These are phyloP conservation scores for Monosporascus sp. DNA, from an alignment of 2,329 filamentous ascomycete genomes.

Conservation along the genomic window DNA sequence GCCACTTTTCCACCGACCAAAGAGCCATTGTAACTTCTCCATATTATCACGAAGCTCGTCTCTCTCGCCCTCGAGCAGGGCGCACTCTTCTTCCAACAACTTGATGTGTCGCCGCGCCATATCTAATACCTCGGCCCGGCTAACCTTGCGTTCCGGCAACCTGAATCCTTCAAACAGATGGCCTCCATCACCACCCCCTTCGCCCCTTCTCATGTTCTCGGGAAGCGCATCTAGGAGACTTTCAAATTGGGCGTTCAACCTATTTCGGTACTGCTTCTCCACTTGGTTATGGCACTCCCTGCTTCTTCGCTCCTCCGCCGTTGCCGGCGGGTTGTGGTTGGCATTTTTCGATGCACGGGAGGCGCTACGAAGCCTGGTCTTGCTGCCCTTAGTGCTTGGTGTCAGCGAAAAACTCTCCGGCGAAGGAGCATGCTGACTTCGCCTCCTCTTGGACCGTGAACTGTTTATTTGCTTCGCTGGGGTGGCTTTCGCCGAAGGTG, in stretches of 20 bases:
- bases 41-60: conserved; percentile 28
- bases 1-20: conserved; percentile 19
- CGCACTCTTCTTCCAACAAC: conserved; percentile 33
- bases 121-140: conserved; percentile 42
- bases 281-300: conserved; percentile 40
- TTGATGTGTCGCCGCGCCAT: conserved; percentile 38
- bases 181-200: conserved; percentile 9
- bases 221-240: conserved; percentile 36
- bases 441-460: not conserved
- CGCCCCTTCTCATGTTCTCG: conserved; percentile 25
- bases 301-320: conserved; percentile 27
- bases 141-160: conserved; percentile 25
- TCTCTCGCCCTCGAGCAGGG: conserved; percentile 31
- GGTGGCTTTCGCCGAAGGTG: not conserved
- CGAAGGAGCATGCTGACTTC: conserved; percentile 10
- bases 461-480: not conserved
- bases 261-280: conserved; percentile 44
- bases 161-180: conserved; percentile 16
- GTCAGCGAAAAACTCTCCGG: conserved; percentile 14
- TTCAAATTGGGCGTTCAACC: conserved; percentile 42
- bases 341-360: conserved; percentile 30
- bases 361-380: conserved; percentile 26
- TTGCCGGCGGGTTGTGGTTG: conserved; percentile 28
- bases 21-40: conserved; percentile 25
- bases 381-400: conserved; percentile 9